phyloP scores from a whole-genome alignment of 2,329 filamentous ascomycete species.

The Aureobasidium pullulans region DNA sequence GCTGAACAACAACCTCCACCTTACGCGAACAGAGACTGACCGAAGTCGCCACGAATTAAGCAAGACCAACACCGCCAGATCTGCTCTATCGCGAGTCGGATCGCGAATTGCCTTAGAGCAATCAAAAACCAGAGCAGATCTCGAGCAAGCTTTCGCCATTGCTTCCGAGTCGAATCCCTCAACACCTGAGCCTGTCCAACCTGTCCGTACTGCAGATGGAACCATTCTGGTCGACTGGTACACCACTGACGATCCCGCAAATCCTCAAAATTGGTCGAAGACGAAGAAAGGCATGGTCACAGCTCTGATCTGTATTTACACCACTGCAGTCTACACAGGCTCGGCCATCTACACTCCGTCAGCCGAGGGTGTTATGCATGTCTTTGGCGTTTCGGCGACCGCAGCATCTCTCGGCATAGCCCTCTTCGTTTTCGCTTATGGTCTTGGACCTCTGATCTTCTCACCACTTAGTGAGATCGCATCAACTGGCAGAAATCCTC shows the following conservation, averaged over 20 bases:
- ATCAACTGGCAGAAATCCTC: constrained; percentile 57
- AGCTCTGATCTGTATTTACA: constrained; percentile 31
- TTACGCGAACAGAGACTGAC: constrained; percentile 13
- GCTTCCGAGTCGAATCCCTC: constrained; percentile 15
- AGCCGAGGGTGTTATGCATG: constrained; percentile 40
- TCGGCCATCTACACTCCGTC: constrained; percentile 44
- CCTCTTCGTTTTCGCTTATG: constrained; percentile 54
- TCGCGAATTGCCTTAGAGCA: constrained; percentile 14
- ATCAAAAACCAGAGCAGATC: constrained; percentile 9
- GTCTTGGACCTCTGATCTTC: constrained; percentile 54
- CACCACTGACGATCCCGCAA: constrained; percentile 45
- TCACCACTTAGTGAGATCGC: constrained; percentile 62
- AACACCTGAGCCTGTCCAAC: constrained; percentile 1
- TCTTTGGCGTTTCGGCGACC: constrained; percentile 47
- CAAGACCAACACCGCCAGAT: constrained; percentile 7
- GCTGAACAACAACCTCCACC: not conserved
- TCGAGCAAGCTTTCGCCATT: not conserved
- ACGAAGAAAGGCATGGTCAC: constrained; percentile 36
- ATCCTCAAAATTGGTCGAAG: constrained; percentile 50
- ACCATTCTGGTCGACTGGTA: constrained; percentile 48
- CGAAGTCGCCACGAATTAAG: not conserved
- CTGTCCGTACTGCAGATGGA: constrained; percentile 40
- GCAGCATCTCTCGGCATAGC: constrained; percentile 52
- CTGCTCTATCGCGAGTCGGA: constrained; percentile 2
- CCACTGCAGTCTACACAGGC: constrained; percentile 31